Evolutionary conservation across 192 early-diverging fungal species (phyloP).

Genomic region (Umbelopsis ramanniana): DNA sequence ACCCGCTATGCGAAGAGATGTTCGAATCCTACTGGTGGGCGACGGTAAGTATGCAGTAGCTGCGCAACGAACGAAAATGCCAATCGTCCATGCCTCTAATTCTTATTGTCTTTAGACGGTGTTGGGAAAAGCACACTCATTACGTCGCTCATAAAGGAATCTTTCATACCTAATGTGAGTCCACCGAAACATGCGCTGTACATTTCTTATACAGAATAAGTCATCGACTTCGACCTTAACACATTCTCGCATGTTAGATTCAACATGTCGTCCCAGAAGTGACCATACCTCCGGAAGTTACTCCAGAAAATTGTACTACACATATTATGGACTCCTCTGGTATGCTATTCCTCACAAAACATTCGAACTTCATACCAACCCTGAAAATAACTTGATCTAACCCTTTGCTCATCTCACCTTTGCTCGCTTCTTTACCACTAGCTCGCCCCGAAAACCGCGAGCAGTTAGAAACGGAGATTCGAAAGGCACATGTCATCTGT

Average conservation of each 20-base stretch:
- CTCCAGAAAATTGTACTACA: conserved; percentile 94
- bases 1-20: conserved; percentile 76
- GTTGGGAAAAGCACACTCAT: conserved; percentile 98
- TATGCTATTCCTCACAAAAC: conserved; percentile 32
- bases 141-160: conserved; percentile 96
- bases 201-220: neutral
- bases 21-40: conserved; percentile 92
- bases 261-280: conserved; percentile 99
- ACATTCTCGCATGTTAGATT: conserved; percentile 57
- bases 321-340: conserved; percentile 98
- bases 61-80: no score
- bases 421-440: conserved; percentile 30
- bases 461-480: conserved; percentile 89
- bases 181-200: neutral
- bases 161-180: conserved; percentile 89
- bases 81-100: no score
- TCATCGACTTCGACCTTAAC: neutral
- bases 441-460: conserved; percentile 88
- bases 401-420: neutral
- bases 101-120: conserved; percentile 57
- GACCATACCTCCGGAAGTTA: conserved; percentile 99
- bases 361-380: neutral
- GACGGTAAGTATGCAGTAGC: conserved; percentile 64
- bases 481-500: conserved; percentile 97
- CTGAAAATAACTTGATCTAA: no score